A percentile compares a stretch with the other conserved stretches of the same genome.
Conservation (phyloP, 306 rosid species). For the Citrullus colocynthis region DNA sequence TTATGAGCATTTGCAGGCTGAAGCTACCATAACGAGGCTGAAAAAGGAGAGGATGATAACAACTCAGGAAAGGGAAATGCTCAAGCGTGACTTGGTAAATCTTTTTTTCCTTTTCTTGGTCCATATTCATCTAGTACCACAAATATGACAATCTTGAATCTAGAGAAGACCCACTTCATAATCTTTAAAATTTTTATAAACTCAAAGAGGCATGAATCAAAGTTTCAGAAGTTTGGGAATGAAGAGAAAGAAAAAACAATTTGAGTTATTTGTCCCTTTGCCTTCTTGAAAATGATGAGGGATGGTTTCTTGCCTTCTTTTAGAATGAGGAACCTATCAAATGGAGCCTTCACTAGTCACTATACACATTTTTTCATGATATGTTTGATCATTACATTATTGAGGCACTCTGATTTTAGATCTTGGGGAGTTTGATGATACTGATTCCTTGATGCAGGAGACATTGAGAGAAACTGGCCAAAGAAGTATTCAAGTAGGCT, state of each 20-base stretch:
- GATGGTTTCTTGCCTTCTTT: background rate
- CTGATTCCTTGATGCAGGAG: constrained; percentile 37
- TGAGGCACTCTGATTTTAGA: background rate
- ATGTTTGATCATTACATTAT: background rate
- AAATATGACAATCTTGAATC: background rate
- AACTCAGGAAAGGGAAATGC: constrained; percentile 38
- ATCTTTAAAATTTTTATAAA: background rate
- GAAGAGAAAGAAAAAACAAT: background rate
- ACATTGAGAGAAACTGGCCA: constrained; percentile 30
- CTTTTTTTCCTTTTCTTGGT: background rate
- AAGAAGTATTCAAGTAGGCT: constrained; percentile 42
- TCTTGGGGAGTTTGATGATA: background rate
- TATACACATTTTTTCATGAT: background rate
- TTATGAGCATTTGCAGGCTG: constrained; percentile 48
- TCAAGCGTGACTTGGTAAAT: constrained; percentile 64
- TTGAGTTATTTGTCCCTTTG: background rate
- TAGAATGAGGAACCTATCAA: background rate
- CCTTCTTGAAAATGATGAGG: background rate
- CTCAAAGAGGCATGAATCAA: background rate
- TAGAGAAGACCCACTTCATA: background rate
- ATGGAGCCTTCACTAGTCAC: background rate
- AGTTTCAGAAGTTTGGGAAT: background rate
- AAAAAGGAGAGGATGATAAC: constrained; percentile 40
- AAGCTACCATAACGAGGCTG: constrained; percentile 40
- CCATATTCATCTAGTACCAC: background rate